These are phyloP conservation scores for Dioszegia aurantiaca DNA, from an alignment of 768 basidiomycete genomes.

Conservation along the genomic window DNA sequence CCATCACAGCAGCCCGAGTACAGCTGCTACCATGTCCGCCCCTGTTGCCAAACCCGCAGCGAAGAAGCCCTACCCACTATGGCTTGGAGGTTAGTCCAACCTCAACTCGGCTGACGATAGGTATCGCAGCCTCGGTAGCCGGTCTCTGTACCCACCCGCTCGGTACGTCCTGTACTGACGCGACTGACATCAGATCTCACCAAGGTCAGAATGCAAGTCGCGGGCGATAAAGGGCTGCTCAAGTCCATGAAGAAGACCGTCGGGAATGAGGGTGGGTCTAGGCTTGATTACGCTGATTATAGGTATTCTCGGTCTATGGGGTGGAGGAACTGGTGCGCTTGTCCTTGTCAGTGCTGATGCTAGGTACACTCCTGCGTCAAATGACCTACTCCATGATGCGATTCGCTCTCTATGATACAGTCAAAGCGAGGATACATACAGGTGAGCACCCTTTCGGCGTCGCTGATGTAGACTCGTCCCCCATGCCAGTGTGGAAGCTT, in stretches of 20 bases:
- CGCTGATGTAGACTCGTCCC: constrained; percentile 24
- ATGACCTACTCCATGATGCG: constrained; percentile 89
- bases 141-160: constrained; percentile 39
- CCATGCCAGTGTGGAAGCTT: constrained; percentile 73
- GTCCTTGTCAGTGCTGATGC: too few species aligned
- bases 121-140: constrained; percentile 41
- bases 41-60: constrained; percentile 1
- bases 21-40: too few species aligned
- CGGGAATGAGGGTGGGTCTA: constrained; percentile 63
- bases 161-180: not conserved
- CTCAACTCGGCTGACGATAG: constrained; percentile 13
- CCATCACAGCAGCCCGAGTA: too few species aligned
- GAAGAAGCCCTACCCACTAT: constrained; percentile 44
- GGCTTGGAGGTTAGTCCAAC: constrained; percentile 37
- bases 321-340: constrained; percentile 62
- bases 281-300: not conserved
- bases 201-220: constrained; percentile 79
- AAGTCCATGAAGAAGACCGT: constrained; percentile 77
- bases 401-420: constrained; percentile 92
- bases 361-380: constrained; percentile 84
- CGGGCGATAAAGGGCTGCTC: constrained; percentile 88
- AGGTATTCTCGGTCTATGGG: constrained; percentile 66
- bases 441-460: constrained; percentile 46
- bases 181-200: constrained; percentile 58
- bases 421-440: constrained; percentile 76